phyloP scores from a whole-genome alignment of 176 grass and related monocot species.

The Cymbopogon citratus region DNA sequence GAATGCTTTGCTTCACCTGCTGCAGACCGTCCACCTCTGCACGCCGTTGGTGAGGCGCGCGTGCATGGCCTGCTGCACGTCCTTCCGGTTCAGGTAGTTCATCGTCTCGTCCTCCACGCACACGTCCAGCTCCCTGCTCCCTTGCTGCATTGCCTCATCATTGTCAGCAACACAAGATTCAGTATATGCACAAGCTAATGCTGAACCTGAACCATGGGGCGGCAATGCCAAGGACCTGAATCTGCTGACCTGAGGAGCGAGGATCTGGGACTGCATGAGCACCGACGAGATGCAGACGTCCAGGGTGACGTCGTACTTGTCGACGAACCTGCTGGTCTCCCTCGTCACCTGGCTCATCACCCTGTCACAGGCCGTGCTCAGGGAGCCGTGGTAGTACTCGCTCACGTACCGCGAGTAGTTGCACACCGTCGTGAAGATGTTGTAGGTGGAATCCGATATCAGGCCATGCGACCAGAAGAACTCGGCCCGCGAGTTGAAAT shows the following conservation, averaged over 20 bases:
- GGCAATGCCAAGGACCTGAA: too few species aligned
- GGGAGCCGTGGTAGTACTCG: slow-evolving; percentile 75
- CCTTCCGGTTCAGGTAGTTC: slow-evolving; percentile 87
- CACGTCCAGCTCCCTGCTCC: slow-evolving; percentile 69
- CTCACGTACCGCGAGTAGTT: slow-evolving; percentile 90
- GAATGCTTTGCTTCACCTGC: slow-evolving; percentile 41
- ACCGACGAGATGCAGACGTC: slow-evolving; percentile 84
- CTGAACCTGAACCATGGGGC: neutral
- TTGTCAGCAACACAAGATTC: neutral
- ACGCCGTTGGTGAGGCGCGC: slow-evolving; percentile 60
- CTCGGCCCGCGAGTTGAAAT: slow-evolving; percentile 95
- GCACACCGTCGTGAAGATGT: slow-evolving; percentile 62
- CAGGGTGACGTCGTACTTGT: slow-evolving; percentile 92
- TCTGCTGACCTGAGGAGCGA: neutral
- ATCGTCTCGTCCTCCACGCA: slow-evolving; percentile 90
- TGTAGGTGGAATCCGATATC: slow-evolving; percentile 83
- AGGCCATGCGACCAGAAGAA: slow-evolving; percentile 98
- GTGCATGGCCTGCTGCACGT: slow-evolving; percentile 75
- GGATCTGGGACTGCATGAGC: slow-evolving; percentile 56
- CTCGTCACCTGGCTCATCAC: slow-evolving; percentile 81
- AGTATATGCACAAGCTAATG: too few species aligned
- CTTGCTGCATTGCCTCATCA: slow-evolving; percentile 25
- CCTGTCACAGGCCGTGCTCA: slow-evolving; percentile 54
- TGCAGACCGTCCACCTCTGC: slow-evolving; percentile 73
- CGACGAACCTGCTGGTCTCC: slow-evolving; percentile 85